Evolutionary conservation across 2,329 filamentous ascomycete species (phyloP).

Genomic region (Penicillium sp.): DNA sequence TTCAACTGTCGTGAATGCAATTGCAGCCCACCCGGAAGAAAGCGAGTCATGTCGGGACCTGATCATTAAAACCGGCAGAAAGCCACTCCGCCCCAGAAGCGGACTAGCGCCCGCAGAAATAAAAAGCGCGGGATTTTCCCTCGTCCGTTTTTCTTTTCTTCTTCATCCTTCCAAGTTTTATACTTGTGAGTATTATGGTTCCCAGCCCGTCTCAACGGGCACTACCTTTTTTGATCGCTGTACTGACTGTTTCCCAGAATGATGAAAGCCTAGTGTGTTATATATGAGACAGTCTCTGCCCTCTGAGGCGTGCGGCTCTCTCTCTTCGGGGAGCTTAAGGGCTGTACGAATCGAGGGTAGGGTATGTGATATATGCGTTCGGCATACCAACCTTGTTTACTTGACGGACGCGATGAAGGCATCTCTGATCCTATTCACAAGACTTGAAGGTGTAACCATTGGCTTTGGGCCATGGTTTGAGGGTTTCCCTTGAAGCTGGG

Average conservation of each 20-base stretch:
- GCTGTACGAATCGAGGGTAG: constrained; percentile 66
- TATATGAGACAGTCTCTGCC: constrained; percentile 73
- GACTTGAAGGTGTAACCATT: constrained; percentile 49
- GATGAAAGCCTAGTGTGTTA: constrained; percentile 99
- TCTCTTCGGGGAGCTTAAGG: constrained; percentile 75
- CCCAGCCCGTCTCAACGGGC: background rate
- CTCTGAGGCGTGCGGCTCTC: constrained; percentile 72
- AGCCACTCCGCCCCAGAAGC: constrained; percentile 17
- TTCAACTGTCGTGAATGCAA: background rate
- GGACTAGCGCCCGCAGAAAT: constrained; percentile 26
- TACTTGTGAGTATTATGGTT: constrained; percentile 66
- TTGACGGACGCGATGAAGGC: constrained; percentile 91
- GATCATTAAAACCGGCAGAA: constrained; percentile 8
- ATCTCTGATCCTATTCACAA: constrained; percentile 72
- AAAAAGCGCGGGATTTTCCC: constrained; percentile 20
- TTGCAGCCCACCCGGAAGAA: background rate
- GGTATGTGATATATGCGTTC: constrained; percentile 97
- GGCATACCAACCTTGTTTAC: constrained; percentile 98
- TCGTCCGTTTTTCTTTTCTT: constrained; percentile 50
- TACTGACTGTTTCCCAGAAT: constrained; percentile 58
- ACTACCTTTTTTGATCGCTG: constrained; percentile 6
- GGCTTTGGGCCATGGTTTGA: constrained; percentile 9
- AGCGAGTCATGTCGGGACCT: background rate
- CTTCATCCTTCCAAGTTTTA: constrained; percentile 99
- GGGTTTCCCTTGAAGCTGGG: background rate